phyloP scores from a whole-genome alignment of 495 filamentous ascomycete genomes.

The Aspergillus cavernicola region DNA sequence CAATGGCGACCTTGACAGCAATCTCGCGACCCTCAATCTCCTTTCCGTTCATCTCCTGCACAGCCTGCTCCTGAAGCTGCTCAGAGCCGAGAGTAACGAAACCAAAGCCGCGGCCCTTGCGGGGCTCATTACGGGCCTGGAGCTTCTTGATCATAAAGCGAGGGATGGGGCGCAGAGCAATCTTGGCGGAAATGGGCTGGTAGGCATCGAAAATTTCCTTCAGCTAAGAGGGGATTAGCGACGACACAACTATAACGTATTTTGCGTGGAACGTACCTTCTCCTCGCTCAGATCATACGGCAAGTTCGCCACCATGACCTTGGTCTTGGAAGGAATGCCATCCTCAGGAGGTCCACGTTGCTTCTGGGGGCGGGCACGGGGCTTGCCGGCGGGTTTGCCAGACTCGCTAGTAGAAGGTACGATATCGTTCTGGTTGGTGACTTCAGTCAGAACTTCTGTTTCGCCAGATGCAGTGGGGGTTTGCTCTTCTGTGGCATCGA shows the following conservation, averaged over 20 bases:
- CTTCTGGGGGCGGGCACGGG: constrained; percentile 48
- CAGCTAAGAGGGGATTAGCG: constrained; percentile 62
- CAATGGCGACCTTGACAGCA: constrained; percentile 98
- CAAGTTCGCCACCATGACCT: constrained; percentile 99
- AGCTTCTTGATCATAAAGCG: constrained; percentile 99
- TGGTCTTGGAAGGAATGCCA: constrained; percentile 96
- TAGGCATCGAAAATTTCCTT: constrained; percentile 93
- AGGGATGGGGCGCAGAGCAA: constrained; percentile 95
- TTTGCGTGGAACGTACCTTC: constrained; percentile 57
- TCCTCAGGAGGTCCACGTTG: constrained; percentile 96
- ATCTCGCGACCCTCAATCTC: constrained; percentile 98
- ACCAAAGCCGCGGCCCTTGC: constrained; percentile 98
- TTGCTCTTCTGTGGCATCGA: constrained; percentile 20
- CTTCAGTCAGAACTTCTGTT: constrained; percentile 37
- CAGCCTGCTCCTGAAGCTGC: constrained; percentile 94
- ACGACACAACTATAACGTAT: background rate
- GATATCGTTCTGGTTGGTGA: constrained; percentile 52
- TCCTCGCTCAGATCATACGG: constrained; percentile 97
- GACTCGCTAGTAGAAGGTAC: constrained; percentile 52
- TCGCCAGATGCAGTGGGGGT: constrained; percentile 20
- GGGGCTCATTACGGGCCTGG: constrained; percentile 92
- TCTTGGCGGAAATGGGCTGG: constrained; percentile 89
- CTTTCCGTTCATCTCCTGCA: constrained; percentile 97
- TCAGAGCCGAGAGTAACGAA: constrained; percentile 95
- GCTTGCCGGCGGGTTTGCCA: constrained; percentile 55